Base-by-base conservation (phyloP, 1,139 yeast genomes). In the Oligophagozyma castellii region DNA sequence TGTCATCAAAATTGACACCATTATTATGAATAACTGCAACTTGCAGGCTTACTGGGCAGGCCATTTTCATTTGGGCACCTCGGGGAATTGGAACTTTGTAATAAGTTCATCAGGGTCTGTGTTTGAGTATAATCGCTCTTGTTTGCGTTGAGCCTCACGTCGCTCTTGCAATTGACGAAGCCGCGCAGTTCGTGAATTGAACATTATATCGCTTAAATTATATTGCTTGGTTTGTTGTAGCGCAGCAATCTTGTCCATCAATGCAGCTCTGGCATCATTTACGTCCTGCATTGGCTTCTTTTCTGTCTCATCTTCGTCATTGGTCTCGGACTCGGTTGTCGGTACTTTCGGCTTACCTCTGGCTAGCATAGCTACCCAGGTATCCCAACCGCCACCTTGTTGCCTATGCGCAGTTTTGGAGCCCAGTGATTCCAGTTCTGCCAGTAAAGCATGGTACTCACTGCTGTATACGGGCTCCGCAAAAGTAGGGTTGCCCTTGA, bases 401-500 rank as follows among this genome's bases (percentile, higher is more conserved):
- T 41, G 42, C 32, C 63, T 63, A 12, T 68, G 36, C 2, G 47
- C 54, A 13, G 53, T 53, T 31, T 64, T 56, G 33, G 58, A 50
- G n/a, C 44, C 46, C 16, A 60, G 45, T 4, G 73, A 62, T 3
- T 55, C 59, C n/a, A n/a, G n/a, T n/a, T n/a, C n/a, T n/a, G n/a
- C n/a, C n/a, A n/a, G n/a, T n/a, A n/a, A n/a, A n/a, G n/a, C n/a
- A 4, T 55, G 46, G 37, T 70, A 74, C 6, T 61, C 71, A 2
- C 61, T 57, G 7, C 64, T 65, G 22, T 59, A 56, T 2, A 65
- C 43, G 0, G 79, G 71, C 2, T 54, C 51, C 3, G 79, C 83
- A 52, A 78, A 78, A n/a, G 64, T 60, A 1, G 61, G 51, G 32
- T 51, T 51, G 43, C 79, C 92, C 12, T 51, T 53, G 27, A 79